A percentile compares a stretch with the other conserved stretches of the same genome.
Evolutionary conservation across 2,329 filamentous ascomycete species (phyloP).

Genomic region (Aspergillus quadrilineatus): DNA sequence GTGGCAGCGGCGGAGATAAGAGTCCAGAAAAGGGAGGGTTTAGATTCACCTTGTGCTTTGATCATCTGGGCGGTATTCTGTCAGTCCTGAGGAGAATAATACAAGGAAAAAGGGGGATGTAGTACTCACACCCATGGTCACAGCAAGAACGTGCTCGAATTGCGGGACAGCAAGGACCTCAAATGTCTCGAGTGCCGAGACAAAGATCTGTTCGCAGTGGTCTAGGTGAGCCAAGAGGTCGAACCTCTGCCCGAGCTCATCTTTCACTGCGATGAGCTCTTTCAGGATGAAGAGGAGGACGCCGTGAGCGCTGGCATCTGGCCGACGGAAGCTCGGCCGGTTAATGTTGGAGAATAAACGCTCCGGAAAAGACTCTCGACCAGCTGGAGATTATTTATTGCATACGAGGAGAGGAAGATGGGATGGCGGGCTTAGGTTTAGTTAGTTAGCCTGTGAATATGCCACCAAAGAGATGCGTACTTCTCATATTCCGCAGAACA

Average conservation of each 20-base stretch:
- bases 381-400: too few species aligned
- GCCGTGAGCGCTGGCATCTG: slow-evolving; percentile 21
- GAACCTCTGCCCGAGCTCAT: slow-evolving; percentile 14
- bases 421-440: slow-evolving; percentile 14
- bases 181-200: slow-evolving; percentile 22
- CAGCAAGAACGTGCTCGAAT: slow-evolving; percentile 25
- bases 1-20: slow-evolving; percentile 20
- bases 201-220: slow-evolving; percentile 18
- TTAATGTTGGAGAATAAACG: slow-evolving; percentile 22
- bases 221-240: slow-evolving; percentile 15
- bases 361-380: slow-evolving; percentile 23
- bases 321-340: slow-evolving; percentile 12
- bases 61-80: not conserved
- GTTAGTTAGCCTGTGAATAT: not conserved
- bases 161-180: slow-evolving; percentile 26
- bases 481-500: slow-evolving; percentile 4
- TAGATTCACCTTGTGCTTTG: slow-evolving; percentile 22
- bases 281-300: slow-evolving; percentile 21
- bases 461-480: not conserved
- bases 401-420: slow-evolving; percentile 21
- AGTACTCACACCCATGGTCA: slow-evolving; percentile 24
- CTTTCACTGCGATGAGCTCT: slow-evolving; percentile 18
- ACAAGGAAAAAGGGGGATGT: too few species aligned
- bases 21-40: slow-evolving; percentile 18
- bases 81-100: too few species aligned